Conservation (phyloP, 2,329 filamentous ascomycete genomes). For the Dothistroma septosporum region DNA sequence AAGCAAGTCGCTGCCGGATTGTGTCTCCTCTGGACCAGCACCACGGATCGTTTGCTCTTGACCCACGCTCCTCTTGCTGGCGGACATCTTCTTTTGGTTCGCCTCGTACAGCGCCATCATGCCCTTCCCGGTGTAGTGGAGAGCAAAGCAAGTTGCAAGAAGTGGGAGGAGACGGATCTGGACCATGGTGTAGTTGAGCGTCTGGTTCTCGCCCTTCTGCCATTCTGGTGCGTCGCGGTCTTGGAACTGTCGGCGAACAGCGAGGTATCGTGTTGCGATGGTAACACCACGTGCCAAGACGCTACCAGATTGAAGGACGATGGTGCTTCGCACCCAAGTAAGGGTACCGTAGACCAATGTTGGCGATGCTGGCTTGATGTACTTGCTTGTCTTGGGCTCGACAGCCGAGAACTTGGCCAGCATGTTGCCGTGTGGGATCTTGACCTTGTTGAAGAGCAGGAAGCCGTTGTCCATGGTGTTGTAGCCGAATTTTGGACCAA, state of each 20-base stretch:
- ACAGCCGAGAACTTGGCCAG: slow-evolving; percentile 66
- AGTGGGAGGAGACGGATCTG: slow-evolving; percentile 69
- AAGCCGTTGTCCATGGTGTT: slow-evolving; percentile 69
- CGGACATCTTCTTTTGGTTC: slow-evolving; percentile 63
- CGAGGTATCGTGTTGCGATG: slow-evolving; percentile 70
- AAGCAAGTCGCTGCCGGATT: slow-evolving; percentile 62
- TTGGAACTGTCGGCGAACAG: slow-evolving; percentile 73
- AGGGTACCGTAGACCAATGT: slow-evolving; percentile 70
- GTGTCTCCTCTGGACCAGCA: slow-evolving; percentile 64
- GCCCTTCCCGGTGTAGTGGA: slow-evolving; percentile 71
- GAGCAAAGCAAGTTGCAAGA: slow-evolving; percentile 69
- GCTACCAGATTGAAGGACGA: slow-evolving; percentile 68
- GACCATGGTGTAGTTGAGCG: slow-evolving; percentile 78
- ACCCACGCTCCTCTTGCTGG: slow-evolving; percentile 38
- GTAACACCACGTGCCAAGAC: slow-evolving; percentile 72
- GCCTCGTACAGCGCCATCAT: slow-evolving; percentile 72
- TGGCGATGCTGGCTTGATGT: slow-evolving; percentile 62
- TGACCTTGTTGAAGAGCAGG: slow-evolving; percentile 70
- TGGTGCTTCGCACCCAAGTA: slow-evolving; percentile 69
- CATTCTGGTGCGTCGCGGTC: slow-evolving; percentile 62
- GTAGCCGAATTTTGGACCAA: slow-evolving; percentile 75
- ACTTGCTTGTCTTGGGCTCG: slow-evolving; percentile 64
- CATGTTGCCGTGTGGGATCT: slow-evolving; percentile 71
- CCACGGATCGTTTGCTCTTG: slow-evolving; percentile 48
- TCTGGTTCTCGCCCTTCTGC: slow-evolving; percentile 63